Percentiles rank a stretch among this genome's conserved stretches.
These are phyloP conservation scores for Aspergillus sp. DNA, from an alignment of 2,329 filamentous ascomycete genomes.

Conservation along the genomic window DNA sequence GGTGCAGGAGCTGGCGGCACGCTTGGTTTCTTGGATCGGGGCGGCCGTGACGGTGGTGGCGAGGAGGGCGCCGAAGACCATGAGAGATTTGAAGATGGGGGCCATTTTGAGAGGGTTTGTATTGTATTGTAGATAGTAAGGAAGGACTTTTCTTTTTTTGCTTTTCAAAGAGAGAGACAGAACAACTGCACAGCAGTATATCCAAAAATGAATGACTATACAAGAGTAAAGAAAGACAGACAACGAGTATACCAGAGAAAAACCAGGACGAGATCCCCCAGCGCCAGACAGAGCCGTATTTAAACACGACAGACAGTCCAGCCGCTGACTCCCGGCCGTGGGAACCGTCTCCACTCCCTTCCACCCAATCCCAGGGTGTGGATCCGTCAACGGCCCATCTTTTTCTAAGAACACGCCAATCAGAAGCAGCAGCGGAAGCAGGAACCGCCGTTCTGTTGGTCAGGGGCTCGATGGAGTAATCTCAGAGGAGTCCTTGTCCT, in stretches of 20 bases:
- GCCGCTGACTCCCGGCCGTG: not conserved
- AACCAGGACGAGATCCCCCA: too few relatives aligned
- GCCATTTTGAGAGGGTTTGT: conserved; percentile 22
- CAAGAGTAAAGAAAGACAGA: conserved; percentile 2
- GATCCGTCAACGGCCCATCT: conserved; percentile 6
- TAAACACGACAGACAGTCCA: not conserved
- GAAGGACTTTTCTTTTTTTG: not conserved
- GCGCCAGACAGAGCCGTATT: not conserved
- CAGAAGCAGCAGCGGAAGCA: too few relatives aligned
- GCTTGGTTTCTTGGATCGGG: conserved; percentile 8
- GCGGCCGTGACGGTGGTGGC: conserved; percentile 21
- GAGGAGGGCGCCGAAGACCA: conserved; percentile 28
- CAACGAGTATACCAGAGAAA: not conserved
- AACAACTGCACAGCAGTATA: conserved; percentile 19
- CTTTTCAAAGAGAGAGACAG: not conserved
- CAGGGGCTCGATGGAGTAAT: too few relatives aligned
- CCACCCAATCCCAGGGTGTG: conserved; percentile 24
- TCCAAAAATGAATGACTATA: conserved; percentile 3
- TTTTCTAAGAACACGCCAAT: too few relatives aligned
- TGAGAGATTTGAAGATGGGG: conserved; percentile 29
- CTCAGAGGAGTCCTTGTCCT: too few relatives aligned
- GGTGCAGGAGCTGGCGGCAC: conserved; percentile 16
- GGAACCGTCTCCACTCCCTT: too few relatives aligned
- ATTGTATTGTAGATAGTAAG: conserved; percentile 3
- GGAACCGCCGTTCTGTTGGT: too few relatives aligned